phyloP scores from a whole-genome alignment of 2,329 filamentous ascomycete genomes.

The Chalara sp. region DNA sequence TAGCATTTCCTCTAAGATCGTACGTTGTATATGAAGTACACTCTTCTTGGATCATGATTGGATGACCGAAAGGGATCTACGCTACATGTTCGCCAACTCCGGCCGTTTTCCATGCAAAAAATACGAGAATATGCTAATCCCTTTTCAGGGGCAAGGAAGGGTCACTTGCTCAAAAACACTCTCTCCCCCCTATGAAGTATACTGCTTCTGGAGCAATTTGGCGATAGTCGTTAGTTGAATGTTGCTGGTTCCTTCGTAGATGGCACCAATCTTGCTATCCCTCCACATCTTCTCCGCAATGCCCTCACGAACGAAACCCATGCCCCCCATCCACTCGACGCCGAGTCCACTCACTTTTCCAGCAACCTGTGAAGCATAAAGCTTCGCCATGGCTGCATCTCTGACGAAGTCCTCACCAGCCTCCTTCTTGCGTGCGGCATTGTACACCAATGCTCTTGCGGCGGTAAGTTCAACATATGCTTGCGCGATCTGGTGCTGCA shows the following conservation, averaged over 20 bases:
- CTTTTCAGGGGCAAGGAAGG: too few species aligned
- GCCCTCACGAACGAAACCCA: conserved; percentile 96
- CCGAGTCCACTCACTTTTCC: conserved; percentile 78
- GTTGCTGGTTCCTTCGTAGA: conserved; percentile 88
- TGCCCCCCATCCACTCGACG: conserved; percentile 98
- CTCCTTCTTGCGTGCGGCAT: conserved; percentile 96
- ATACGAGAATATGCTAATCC: too few species aligned
- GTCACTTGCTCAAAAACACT: too few species aligned
- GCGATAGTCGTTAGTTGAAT: conserved; percentile 68
- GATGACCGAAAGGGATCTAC: too few species aligned
- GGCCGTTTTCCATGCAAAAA: too few species aligned
- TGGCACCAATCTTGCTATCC: conserved; percentile 97
- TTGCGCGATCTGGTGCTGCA: conserved; percentile 98
- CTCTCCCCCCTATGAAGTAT: conserved; percentile 43
- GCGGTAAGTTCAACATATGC: conserved; percentile 90
- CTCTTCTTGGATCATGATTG: too few species aligned
- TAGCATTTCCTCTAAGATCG: too few species aligned
- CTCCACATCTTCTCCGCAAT: conserved; percentile 97
- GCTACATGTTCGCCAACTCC: too few species aligned
- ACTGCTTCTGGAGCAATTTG: conserved; percentile 62
- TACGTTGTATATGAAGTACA: too few species aligned
- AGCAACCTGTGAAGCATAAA: conserved; percentile 89
- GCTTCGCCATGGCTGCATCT: conserved; percentile 97
- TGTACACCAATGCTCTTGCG: conserved; percentile 88
- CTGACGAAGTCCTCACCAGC: conserved; percentile 90